These are phyloP conservation scores for Bolboschoenoplectus hybrid DNA, from an alignment of 202 grass and related monocot species.

Conservation along the genomic window DNA sequence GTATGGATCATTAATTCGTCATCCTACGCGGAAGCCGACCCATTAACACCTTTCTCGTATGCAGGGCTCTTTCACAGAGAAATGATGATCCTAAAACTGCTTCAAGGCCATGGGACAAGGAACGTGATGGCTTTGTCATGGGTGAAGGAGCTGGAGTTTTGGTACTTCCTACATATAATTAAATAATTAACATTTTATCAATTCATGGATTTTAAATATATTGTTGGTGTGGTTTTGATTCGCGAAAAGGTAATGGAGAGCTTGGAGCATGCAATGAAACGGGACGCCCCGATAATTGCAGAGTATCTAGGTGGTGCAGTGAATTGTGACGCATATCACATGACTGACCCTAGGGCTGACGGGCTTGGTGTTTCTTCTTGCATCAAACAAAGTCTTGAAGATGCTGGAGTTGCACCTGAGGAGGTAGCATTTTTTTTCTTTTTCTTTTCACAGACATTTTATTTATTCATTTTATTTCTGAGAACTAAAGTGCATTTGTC, in stretches of 20 bases:
- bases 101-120: slow-evolving; percentile 85
- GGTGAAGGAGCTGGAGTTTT: slow-evolving; percentile 86
- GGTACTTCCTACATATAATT: slow-evolving; percentile 41
- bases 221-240: slow-evolving; percentile 23
- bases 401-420: slow-evolving; percentile 77
- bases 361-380: slow-evolving; percentile 82
- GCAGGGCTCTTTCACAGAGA: slow-evolving; percentile 73
- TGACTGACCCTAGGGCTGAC: slow-evolving; percentile 84
- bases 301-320: slow-evolving; percentile 83
- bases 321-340: slow-evolving; percentile 90
- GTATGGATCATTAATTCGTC: neutral
- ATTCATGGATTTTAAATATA: slow-evolving; percentile 16
- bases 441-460: neutral
- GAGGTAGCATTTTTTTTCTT: slow-evolving; percentile 53
- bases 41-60: slow-evolving; percentile 9
- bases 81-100: slow-evolving; percentile 78
- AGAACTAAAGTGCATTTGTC: neutral
- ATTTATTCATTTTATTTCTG: neutral
- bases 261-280: slow-evolving; percentile 80
- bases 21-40: neutral
- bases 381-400: slow-evolving; percentile 66
- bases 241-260: slow-evolving; percentile 77
- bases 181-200: neutral
- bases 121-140: slow-evolving; percentile 85
- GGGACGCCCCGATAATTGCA: slow-evolving; percentile 67